Conservation (phyloP, 2,329 filamentous ascomycete genomes). For the Fusarium keratoplasticum region DNA sequence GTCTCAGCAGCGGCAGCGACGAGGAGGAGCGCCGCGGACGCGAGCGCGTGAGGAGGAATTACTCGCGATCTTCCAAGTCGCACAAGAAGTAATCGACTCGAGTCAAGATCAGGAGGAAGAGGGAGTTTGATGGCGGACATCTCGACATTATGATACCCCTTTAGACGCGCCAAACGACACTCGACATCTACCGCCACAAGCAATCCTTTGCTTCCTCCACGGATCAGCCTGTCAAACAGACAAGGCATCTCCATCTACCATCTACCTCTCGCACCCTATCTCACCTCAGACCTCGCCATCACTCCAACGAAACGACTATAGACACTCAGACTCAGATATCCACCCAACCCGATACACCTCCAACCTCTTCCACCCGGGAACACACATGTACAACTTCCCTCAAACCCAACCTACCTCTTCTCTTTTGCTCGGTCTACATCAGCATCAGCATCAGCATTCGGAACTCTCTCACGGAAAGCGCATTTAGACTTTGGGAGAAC, state of each 20-base stretch:
- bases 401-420: constrained; percentile 11
- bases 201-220: constrained; percentile 10
- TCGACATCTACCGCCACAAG: constrained; percentile 12
- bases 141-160: constrained; percentile 39
- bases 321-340: constrained; percentile 23
- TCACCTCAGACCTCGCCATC: constrained; percentile 12
- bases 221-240: not conserved
- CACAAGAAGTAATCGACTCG: constrained; percentile 47
- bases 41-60: constrained; percentile 50
- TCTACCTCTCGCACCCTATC: not conserved
- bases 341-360: constrained; percentile 5
- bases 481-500: constrained; percentile 36
- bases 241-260: constrained; percentile 10
- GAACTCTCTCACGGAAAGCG: constrained; percentile 25
- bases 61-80: constrained; percentile 44
- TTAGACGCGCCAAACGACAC: constrained; percentile 14
- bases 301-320: constrained; percentile 38
- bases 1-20: constrained; percentile 55
- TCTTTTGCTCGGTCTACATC: constrained; percentile 11
- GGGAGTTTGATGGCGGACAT: not conserved
- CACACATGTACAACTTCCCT: constrained; percentile 26
- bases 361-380: not conserved
- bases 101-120: constrained; percentile 1
- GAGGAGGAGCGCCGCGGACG: constrained; percentile 54
- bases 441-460: constrained; percentile 23